These are phyloP conservation scores for Polygonum aviculare DNA, from an alignment of 148 eudicot genomes.

Conservation along the genomic window DNA sequence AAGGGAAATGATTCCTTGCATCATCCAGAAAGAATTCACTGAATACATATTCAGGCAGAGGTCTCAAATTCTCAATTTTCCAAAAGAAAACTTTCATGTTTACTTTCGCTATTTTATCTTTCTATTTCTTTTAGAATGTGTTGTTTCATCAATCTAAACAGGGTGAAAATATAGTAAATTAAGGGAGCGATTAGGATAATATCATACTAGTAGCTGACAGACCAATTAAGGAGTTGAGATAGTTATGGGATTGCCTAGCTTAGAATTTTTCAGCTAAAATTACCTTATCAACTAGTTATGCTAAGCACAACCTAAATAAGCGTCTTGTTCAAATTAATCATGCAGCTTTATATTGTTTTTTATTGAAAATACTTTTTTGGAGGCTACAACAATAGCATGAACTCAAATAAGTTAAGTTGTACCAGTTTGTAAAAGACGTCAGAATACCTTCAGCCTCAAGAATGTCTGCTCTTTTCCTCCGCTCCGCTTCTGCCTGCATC, in stretches of 20 bases:
- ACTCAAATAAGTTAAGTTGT: not conserved
- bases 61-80: not conserved
- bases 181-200: not conserved
- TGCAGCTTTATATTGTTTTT: not conserved
- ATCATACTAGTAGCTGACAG: not conserved
- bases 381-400: not conserved
- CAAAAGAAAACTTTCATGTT: not conserved
- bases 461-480: slow-evolving; percentile 84
- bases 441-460: slow-evolving; percentile 87
- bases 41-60: not conserved
- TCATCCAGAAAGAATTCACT: not conserved
- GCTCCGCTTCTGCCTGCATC: slow-evolving; percentile 98
- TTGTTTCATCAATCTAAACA: not conserved
- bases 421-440: not conserved
- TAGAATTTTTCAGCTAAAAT: not conserved
- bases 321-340: not conserved
- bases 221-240: not conserved
- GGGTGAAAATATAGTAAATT: not conserved
- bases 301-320: not conserved
- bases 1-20: not conserved
- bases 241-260: not conserved
- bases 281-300: not conserved
- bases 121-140: too few species aligned
- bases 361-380: not conserved
- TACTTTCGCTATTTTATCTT: too few species aligned